Evolutionary conservation across 257 asterid species (phyloP), one percentile per base, ranked within the genome.

Genomic region (Petunia axillaris): DNA sequence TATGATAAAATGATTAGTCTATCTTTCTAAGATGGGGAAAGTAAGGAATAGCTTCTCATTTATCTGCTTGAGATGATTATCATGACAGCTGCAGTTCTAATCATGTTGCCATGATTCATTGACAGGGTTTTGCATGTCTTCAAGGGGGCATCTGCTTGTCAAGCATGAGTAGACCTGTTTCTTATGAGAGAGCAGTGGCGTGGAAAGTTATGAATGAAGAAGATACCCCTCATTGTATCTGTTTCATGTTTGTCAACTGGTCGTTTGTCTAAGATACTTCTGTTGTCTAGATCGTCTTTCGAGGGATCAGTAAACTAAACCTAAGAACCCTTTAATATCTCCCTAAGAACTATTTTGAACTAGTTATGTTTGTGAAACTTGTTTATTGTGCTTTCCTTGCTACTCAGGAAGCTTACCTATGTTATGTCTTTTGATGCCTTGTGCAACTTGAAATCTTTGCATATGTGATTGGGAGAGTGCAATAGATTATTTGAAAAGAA

Each of bases 151-250:
- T 93, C 4, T 93, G 99, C 81, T 53, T 92, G 92, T 95, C 99
- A 66, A 95, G 99, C 80, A 95, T 93, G 98, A 95, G 99, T 65
- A 84, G 99, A 59, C 91, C 97, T 63, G 89, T 95, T 37, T 95
- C 99, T 3, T 95, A 89, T 36, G 97, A 95, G 87, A 85, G 97
- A 76, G 96, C 97, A 36, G 94, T 93, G 16, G 98, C 99, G 0
- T 95, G 99, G 99, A 95, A 95, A 86, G 99, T 91, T 53, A 80
- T 91, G 92, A 88, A 93, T 6, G 97, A 93, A 64, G 95, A 91
- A 13, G 94, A 90, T 5, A 62, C 39, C 36, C 89, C 92, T 50
- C 95, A 93, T 40, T 92, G 96, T 85, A 88, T 93, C 83, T 93
- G 96, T 89, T 92, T 93, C 70, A 87, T 90, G 90, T 93, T 93